These are phyloP conservation scores for Aspergillaceae sp. DNA, from an alignment of 2,329 filamentous ascomycete species.

Conservation along the genomic window DNA sequence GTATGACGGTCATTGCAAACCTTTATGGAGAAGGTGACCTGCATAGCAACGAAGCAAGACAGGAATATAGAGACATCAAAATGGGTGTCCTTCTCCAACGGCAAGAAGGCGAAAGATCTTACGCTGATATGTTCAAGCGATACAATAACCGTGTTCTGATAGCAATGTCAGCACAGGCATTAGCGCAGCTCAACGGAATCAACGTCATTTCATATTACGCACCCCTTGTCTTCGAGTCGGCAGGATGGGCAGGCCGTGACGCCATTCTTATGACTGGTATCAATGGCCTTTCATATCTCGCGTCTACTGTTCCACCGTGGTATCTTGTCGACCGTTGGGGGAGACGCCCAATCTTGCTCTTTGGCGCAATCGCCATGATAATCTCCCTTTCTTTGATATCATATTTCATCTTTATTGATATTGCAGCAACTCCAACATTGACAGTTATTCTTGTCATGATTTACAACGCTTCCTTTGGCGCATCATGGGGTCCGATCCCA, in stretches of 20 bases:
- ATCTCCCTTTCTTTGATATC: constrained; percentile 82
- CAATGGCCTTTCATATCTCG: constrained; percentile 82
- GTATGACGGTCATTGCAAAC: constrained; percentile 96
- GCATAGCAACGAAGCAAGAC: constrained; percentile 81
- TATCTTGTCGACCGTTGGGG: constrained; percentile 93
- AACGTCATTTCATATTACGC: constrained; percentile 99
- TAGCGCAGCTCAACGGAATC: constrained; percentile 96
- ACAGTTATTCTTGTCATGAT: constrained; percentile 96
- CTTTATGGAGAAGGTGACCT: constrained; percentile 94
- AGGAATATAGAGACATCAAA: constrained; percentile 98
- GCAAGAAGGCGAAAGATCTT: constrained; percentile 88
- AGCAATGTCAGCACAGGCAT: constrained; percentile 93
- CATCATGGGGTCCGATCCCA: constrained; percentile 94
- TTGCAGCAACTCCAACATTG: constrained; percentile 64
- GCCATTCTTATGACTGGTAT: constrained; percentile 96
- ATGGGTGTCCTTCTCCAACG: constrained; percentile 91
- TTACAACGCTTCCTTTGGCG: constrained; percentile 95
- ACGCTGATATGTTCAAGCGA: constrained; percentile 86
- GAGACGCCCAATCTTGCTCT: constrained; percentile 78
- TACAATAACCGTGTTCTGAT: constrained; percentile 92
- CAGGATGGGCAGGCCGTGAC: constrained; percentile 84
- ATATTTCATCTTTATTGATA: constrained; percentile 88
- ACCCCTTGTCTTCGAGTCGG: constrained; percentile 89
- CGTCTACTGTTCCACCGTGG: constrained; percentile 92
- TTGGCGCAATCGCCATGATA: constrained; percentile 81